Percentiles rank a stretch among this genome's conserved stretches.
Conservation (phyloP, 441 rosid species). For the Gossypium lobatum region DNA sequence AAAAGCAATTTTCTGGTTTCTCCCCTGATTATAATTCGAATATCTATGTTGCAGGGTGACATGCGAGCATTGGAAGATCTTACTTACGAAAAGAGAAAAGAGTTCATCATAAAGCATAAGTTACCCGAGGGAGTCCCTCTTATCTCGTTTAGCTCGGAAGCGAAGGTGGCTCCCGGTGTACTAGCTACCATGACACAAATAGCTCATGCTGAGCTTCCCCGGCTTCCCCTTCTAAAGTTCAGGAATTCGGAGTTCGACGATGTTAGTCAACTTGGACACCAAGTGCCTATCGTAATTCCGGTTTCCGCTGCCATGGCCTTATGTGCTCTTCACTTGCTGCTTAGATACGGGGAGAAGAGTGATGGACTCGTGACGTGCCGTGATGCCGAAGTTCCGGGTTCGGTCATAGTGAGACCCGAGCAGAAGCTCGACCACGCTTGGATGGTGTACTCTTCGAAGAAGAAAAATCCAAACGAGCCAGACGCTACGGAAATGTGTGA, state of each 20-base stretch:
- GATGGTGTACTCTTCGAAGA: slow-evolving; percentile 56
- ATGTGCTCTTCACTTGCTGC: slow-evolving; percentile 56
- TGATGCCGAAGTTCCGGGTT: slow-evolving; percentile 66
- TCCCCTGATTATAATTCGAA: no score
- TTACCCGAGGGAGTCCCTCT: slow-evolving; percentile 50
- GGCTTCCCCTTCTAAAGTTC: slow-evolving; percentile 37
- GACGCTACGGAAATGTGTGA: slow-evolving; percentile 57
- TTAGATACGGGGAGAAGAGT: slow-evolving; percentile 66
- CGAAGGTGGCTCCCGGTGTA: slow-evolving; percentile 41
- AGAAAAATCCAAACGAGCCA: slow-evolving; percentile 37
- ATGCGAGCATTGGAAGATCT: slow-evolving; percentile 66
- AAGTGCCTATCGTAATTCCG: slow-evolving; percentile 54
- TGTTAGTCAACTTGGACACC: slow-evolving; percentile 29
- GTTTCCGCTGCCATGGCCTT: slow-evolving; percentile 59
- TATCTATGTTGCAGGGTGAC: slow-evolving; percentile 40
- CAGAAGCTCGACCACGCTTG: slow-evolving; percentile 55
- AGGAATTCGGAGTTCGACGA: slow-evolving; percentile 23
- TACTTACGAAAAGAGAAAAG: slow-evolving; percentile 48
- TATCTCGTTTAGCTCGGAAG: slow-evolving; percentile 56
- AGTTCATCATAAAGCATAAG: slow-evolving; percentile 51
- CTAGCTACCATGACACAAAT: slow-evolving; percentile 56
- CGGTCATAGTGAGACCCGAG: slow-evolving; percentile 45
- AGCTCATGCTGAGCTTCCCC: slow-evolving; percentile 67
- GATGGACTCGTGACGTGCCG: slow-evolving; percentile 57
- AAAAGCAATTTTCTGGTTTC: no score